Conservation (phyloP, 495 filamentous ascomycete genomes). For the Collariella sp. region DNA sequence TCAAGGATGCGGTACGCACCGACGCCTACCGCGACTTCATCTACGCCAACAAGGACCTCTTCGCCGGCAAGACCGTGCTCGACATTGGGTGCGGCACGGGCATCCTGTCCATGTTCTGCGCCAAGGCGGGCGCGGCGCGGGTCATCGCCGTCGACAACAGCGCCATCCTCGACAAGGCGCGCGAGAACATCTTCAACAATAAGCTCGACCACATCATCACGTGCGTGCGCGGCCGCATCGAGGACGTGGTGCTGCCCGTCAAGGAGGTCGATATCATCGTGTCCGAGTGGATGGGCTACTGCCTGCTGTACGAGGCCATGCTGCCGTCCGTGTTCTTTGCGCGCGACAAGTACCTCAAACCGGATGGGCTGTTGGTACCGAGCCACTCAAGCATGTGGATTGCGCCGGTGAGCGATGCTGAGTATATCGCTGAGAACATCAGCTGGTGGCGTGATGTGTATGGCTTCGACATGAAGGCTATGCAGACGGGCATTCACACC, state of each 20-base stretch:
- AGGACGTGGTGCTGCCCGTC: conserved; percentile 85
- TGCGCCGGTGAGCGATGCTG: conserved; percentile 77
- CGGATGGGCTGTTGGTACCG: conserved; percentile 82
- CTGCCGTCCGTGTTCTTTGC: conserved; percentile 92
- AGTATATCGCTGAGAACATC: conserved; percentile 86
- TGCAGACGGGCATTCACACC: conserved; percentile 73
- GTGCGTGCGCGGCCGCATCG: conserved; percentile 89
- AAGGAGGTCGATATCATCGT: conserved; percentile 95
- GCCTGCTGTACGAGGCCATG: conserved; percentile 97
- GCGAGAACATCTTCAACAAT: conserved; percentile 81
- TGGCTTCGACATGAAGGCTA: conserved; percentile 90
- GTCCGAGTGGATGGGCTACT: conserved; percentile 99
- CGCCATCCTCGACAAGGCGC: conserved; percentile 91
- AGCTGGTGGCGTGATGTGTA: conserved; percentile 97
- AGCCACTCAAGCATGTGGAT: conserved; percentile 86
- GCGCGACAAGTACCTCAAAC: conserved; percentile 78
- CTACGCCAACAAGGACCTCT: conserved; percentile 91
- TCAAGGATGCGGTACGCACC: conserved; percentile 92
- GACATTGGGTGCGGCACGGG: conserved; percentile 96
- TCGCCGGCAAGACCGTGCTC: conserved; percentile 95
- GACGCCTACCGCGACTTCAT: conserved; percentile 95
- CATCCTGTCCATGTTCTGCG: conserved; percentile 82
- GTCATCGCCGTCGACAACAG: conserved; percentile 97
- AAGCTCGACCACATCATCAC: conserved; percentile 78
- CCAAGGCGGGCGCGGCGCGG: conserved; percentile 82